These are phyloP conservation scores for Tausonia pullulans DNA, from an alignment of 1,284 basidiomycete genomes.

Conservation along the genomic window DNA sequence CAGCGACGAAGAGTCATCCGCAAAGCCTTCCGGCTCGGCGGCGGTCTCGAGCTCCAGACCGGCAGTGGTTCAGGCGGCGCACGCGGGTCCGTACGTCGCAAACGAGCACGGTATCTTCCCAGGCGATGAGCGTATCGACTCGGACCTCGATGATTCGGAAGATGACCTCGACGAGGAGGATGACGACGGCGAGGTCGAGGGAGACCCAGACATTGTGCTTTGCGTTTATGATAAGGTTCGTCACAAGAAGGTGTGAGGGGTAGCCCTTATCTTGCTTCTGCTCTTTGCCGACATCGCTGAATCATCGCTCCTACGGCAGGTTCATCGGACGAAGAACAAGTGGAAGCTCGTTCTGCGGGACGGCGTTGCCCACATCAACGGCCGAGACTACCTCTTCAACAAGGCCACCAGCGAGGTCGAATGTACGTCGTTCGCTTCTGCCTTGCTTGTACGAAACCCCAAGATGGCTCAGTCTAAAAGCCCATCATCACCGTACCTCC, in stretches of 20 bases:
- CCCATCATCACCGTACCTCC: too few relatives aligned
- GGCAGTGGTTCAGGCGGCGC: background rate
- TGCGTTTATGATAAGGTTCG: slow-evolving; percentile 96
- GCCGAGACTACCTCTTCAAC: slow-evolving; percentile 92
- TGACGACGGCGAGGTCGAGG: slow-evolving; percentile 35
- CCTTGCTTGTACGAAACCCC: too few relatives aligned
- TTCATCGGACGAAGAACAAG: slow-evolving; percentile 97
- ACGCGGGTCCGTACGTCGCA: slow-evolving; percentile 23
- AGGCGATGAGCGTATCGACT: slow-evolving; percentile 77
- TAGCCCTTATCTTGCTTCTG: background rate
- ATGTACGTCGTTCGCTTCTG: background rate
- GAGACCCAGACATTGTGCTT: slow-evolving; percentile 78
- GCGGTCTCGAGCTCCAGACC: too few relatives aligned
- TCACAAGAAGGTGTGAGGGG: background rate
- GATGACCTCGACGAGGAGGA: slow-evolving; percentile 52
- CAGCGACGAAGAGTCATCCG: too few relatives aligned
- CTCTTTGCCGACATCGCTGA: slow-evolving; percentile 1
- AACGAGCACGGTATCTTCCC: slow-evolving; percentile 36
- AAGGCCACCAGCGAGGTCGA: slow-evolving; percentile 55
- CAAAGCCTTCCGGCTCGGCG: too few relatives aligned
- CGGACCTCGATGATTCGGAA: slow-evolving; percentile 89
- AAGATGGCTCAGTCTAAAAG: too few relatives aligned
- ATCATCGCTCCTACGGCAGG: slow-evolving; percentile 40
- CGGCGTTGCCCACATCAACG: slow-evolving; percentile 94
- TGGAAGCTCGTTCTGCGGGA: slow-evolving; percentile 99